Conservation (phyloP, 2,329 filamentous ascomycete genomes). For the Exserohilum rostratum region DNA sequence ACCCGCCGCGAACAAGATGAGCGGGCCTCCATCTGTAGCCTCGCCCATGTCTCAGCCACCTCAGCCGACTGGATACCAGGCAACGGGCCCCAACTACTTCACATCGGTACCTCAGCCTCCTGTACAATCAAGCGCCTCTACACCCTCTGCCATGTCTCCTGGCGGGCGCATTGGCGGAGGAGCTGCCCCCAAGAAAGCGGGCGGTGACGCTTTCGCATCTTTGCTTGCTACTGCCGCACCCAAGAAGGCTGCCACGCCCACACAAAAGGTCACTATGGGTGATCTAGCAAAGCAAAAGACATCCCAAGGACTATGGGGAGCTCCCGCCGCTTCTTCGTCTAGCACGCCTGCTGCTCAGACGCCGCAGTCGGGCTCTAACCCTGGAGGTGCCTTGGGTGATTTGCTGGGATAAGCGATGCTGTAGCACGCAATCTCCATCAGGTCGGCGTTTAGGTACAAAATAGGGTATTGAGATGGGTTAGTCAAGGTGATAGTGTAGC, state of each 20-base stretch:
- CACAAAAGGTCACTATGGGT: conserved; percentile 76
- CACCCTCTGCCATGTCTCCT: conserved; percentile 53
- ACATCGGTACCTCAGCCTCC: conserved; percentile 68
- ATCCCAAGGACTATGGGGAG: conserved; percentile 90
- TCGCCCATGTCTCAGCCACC: conserved; percentile 53
- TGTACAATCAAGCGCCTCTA: conserved; percentile 43
- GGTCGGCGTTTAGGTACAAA: conserved; percentile 8
- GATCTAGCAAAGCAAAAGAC: conserved; percentile 99
- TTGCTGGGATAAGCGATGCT: conserved; percentile 38
- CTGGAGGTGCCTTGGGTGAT: conserved; percentile 45
- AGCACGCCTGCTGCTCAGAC: conserved; percentile 40
- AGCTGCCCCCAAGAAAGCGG: conserved; percentile 55
- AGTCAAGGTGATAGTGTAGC: neutral
- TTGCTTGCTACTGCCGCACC: conserved; percentile 80
- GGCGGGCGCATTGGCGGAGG: conserved; percentile 49
- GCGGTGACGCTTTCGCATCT: conserved; percentile 86
- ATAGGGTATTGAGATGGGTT: neutral
- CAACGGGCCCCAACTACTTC: conserved; percentile 90
- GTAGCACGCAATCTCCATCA: conserved; percentile 1
- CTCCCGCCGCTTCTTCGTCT: conserved; percentile 56
- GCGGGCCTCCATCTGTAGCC: conserved; percentile 55
- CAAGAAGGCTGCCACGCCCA: conserved; percentile 71
- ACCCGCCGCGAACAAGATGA: conserved; percentile 58
- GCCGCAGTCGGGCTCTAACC: conserved; percentile 41
- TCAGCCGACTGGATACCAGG: conserved; percentile 72